These are phyloP conservation scores for Calocybe cyanea DNA, from an alignment of 768 basidiomycete genomes.

Conservation along the genomic window DNA sequence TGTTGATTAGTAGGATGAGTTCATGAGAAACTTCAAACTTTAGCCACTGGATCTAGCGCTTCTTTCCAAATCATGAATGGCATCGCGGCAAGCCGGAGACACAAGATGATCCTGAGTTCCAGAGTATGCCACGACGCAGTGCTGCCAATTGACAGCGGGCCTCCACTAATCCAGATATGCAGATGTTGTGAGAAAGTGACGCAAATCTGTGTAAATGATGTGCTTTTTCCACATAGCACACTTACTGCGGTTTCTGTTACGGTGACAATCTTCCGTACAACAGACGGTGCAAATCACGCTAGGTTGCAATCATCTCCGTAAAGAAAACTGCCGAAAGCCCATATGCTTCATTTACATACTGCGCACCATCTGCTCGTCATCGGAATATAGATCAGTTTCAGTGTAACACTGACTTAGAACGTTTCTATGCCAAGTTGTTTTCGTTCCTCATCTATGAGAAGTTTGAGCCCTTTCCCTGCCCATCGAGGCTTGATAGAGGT, in stretches of 20 bases:
- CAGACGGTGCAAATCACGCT: too few species aligned
- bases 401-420: conserved; percentile 30
- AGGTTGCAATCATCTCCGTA: too few species aligned
- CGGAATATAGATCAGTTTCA: too few species aligned
- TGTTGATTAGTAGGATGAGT: too few species aligned
- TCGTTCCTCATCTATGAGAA: conserved; percentile 55
- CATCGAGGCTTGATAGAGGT: conserved; percentile 16
- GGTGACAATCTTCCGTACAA: background rate
- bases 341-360: too few species aligned
- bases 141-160: background rate
- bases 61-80: background rate
- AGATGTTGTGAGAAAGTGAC: background rate
- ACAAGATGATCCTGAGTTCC: conserved; percentile 11
- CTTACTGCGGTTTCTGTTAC: background rate
- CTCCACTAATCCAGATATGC: background rate
- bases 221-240: background rate
- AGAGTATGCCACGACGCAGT: conserved; percentile 14
- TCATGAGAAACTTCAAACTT: too few species aligned
- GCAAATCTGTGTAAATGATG: too few species aligned
- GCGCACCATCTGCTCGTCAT: too few species aligned
- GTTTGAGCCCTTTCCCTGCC: conserved; percentile 43
- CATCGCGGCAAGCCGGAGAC: background rate
- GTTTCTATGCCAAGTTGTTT: conserved; percentile 35
- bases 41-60: too few species aligned
- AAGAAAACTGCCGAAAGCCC: too few species aligned